Base-by-base conservation (phyloP, 495 filamentous ascomycete species). In the Cercophora samala region DNA sequence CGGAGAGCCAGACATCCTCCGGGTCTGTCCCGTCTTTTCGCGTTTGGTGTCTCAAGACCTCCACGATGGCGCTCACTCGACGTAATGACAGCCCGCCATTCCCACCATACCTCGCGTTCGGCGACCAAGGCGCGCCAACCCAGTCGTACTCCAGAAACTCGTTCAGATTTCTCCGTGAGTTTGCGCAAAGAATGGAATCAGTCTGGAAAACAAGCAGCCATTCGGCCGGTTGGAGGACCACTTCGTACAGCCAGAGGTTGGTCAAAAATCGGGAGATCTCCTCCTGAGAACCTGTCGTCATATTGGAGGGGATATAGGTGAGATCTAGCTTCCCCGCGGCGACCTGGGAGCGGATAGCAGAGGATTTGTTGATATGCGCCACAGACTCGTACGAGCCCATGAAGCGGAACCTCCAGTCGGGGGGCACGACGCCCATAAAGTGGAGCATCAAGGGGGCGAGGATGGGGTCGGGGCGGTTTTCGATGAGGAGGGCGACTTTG, bases 361-460 rank as follows among this genome's bases (percentile, higher is more conserved):
- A 69, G 37, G 73, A 77, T 62, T 59, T 58, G 69, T 79, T 81
- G 62, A 84, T 53, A 64, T 69, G 70, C 11, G 66, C 66, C 18
- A 84, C 79, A 26, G 73, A 77, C 19, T 76, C 75, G 9, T 66
- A 11, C 15, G 76, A 79, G 54, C 82, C 82, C 77, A 83, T 81
- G 75, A 84, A 84, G 29, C 78, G 75, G 73, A 84, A 84, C n/a
- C 77, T 78, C 82, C 82, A 85, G 71, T 84, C 82, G 18, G 82
- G 77, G 4, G 82, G 82, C 1, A 85, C 81, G 26, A 85, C 81
- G 9, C 77, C 69, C 63, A 82, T 83, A 72, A 84, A 82, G 70
- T 85, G 82, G 0, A 84, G 75, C 68, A 83, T 78, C 5, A 83
- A 68, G 0, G 82, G 82, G 0, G 81, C 79, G 15, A 84, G 78